Base-by-base conservation (phyloP, 2,329 filamentous ascomycete species). In the Chrysoporthe austroafricana region DNA sequence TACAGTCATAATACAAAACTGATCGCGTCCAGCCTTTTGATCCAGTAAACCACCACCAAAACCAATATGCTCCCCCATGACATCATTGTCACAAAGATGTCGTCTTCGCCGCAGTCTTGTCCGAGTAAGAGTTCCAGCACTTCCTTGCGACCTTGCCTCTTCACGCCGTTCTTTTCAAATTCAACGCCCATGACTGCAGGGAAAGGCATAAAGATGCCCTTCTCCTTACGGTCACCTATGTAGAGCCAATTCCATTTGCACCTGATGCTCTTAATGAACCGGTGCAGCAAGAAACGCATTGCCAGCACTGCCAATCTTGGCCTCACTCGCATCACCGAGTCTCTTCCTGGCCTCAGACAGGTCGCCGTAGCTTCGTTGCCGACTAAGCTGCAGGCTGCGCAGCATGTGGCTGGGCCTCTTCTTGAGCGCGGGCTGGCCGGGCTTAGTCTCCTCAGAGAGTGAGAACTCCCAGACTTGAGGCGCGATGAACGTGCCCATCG, bases 371-470 rank as follows among this genome's bases (percentile, higher is more conserved):
- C 68, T 70, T 44, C 68, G 67, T 16, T 68, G 66, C 32, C 68
- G 66, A 26, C 66, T 68, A 3, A 68, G 62, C 68, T 70, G 62
- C 58, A 70, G 66, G 42, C 68, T 68, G 9, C 68, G 66, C 21
- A 70, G 62, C 68, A 70, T 70, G 59, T 70, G 68, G 66, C 66
- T 68, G 14, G 68, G 68, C 44, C 66, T 67, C 58, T 70, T 70
- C 44, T 48, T 50, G 43, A 68, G 63, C 46, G 67, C 67, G 32
- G 68, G 68, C 62, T 70, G 68, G n/a, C 66, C 68, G 13, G 68
- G 66, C 66, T 70, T 68, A 11, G 26, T 62, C 52, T 70, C 68
- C 36, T 68, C 68, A 14, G 61, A 65, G 13, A 70, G 66, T 11
- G 68, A 68, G 42, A 70, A 70, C 62, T 70, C 66, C 68, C 68